Conservation (phyloP, 441 rosid species). For the Viola pubescens region DNA sequence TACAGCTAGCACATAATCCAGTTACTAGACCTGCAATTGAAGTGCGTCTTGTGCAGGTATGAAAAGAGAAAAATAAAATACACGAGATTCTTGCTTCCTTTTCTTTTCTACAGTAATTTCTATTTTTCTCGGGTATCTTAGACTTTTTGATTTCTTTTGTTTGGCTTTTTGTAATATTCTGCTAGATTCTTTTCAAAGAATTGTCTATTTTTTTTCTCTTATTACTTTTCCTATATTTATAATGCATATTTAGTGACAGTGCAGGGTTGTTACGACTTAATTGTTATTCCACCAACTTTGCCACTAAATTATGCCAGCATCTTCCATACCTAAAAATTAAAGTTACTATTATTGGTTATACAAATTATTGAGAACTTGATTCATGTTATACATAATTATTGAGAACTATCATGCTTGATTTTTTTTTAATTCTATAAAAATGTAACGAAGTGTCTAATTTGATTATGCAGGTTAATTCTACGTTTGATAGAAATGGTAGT, state of each 20-base stretch:
- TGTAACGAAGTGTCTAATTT: not conserved
- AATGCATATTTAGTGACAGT: too few relatives aligned
- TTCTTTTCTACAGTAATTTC: not conserved
- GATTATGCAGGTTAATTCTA: conserved; percentile 36
- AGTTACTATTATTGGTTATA: not conserved
- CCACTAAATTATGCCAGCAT: too few relatives aligned
- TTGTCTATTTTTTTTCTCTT: conserved; percentile 3
- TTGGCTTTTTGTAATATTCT: conserved; percentile 13
- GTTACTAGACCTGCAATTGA: conserved; percentile 53
- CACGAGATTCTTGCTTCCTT: not conserved
- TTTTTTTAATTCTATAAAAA: not conserved
- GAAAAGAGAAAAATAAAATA: not conserved
- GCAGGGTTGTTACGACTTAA: too few relatives aligned
- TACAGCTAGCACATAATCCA: conserved; percentile 41
- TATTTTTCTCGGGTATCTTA: conserved; percentile 6
- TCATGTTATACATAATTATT: too few relatives aligned
- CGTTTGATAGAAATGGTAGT: conserved; percentile 18
- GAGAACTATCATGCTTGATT: not conserved
- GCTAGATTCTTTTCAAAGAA: conserved; percentile 10
- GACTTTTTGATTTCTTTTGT: conserved; percentile 9
- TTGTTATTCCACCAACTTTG: too few relatives aligned
- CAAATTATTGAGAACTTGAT: not conserved
- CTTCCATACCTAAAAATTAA: too few relatives aligned
- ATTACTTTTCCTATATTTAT: too few relatives aligned
- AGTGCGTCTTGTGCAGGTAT: conserved; percentile 57